phyloP scores from a whole-genome alignment of 352 stramenopile species.

The Phytopythium montanum region DNA sequence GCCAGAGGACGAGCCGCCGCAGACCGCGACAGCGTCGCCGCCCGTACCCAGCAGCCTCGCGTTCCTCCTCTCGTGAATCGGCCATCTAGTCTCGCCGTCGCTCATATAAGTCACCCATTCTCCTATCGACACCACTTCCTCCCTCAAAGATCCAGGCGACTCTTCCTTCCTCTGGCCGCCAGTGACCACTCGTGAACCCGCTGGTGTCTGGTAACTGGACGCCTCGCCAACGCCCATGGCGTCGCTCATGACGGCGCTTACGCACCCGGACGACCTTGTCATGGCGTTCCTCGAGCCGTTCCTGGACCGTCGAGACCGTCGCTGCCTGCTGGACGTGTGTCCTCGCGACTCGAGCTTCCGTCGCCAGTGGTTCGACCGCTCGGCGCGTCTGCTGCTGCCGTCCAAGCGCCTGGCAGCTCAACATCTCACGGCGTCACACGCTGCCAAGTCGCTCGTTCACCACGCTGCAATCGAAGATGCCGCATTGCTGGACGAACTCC shows the following conservation, averaged over 20 bases:
- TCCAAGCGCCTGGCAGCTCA: neutral
- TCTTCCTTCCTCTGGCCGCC: neutral
- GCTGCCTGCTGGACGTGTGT: neutral
- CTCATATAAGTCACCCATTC: no score
- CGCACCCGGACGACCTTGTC: neutral
- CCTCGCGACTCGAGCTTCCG: neutral
- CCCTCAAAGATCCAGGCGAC: neutral
- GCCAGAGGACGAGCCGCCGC: neutral
- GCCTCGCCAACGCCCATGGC: neutral
- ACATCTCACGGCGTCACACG: neutral
- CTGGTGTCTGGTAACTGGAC: no score
- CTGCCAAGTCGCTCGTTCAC: neutral
- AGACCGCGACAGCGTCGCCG: neutral
- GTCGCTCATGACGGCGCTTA: neutral
- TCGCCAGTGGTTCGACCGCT: neutral
- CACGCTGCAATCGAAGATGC: neutral
- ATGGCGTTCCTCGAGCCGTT: neutral
- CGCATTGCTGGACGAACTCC: neutral
- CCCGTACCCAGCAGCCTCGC: neutral
- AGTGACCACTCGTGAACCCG: neutral
- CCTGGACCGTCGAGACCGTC: neutral
- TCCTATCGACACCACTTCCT: no score
- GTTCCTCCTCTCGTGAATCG: neutral
- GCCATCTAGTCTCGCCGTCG: neutral
- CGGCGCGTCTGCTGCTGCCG: neutral